Percentiles rank a stretch among this genome's conserved stretches.
These are phyloP conservation scores for Wickerhamiella sergipiensis DNA, from an alignment of 805 yeast genomes.

Conservation along the genomic window DNA sequence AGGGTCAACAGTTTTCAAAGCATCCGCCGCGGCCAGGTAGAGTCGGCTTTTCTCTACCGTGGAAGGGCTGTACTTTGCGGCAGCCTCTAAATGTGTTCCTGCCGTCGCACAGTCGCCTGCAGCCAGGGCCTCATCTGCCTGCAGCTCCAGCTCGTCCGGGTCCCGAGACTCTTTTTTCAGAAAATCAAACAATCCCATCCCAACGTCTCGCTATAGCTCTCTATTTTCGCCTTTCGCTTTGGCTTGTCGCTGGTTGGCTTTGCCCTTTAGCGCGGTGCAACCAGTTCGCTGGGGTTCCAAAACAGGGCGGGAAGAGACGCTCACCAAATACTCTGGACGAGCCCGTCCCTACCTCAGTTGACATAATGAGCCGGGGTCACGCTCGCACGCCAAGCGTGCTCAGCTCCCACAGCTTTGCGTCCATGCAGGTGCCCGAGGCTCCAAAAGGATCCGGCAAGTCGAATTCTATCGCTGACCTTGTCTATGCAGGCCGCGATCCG, in stretches of 20 bases:
- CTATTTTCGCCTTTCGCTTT: too few relatives aligned
- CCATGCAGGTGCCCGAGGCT: background rate
- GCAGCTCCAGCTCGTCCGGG: constrained; percentile 6
- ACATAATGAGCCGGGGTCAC: background rate
- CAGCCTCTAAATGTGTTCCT: constrained; percentile 8
- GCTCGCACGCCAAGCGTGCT: background rate
- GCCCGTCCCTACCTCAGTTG: background rate
- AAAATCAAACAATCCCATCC: background rate
- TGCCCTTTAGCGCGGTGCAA: too few relatives aligned
- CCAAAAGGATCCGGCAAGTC: constrained; percentile 21
- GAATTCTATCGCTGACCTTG: constrained; percentile 65
- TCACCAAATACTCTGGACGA: background rate
- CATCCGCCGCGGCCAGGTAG: background rate
- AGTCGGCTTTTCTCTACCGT: background rate
- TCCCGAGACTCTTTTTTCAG: background rate
- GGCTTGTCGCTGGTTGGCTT: too few relatives aligned
- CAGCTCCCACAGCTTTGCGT: background rate
- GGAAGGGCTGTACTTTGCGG: constrained; percentile 5
- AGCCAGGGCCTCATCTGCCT: constrained; percentile 7
- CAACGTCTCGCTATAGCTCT: too few relatives aligned
- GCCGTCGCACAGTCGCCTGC: constrained; percentile 9
- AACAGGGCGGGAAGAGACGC: background rate
- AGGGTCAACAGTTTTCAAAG: background rate
- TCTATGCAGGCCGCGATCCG: constrained; percentile 36
- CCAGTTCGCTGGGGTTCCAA: too few relatives aligned